These are phyloP conservation scores for Hygrocybe coccinea DNA, from an alignment of 768 basidiomycete genomes.

Conservation along the genomic window DNA sequence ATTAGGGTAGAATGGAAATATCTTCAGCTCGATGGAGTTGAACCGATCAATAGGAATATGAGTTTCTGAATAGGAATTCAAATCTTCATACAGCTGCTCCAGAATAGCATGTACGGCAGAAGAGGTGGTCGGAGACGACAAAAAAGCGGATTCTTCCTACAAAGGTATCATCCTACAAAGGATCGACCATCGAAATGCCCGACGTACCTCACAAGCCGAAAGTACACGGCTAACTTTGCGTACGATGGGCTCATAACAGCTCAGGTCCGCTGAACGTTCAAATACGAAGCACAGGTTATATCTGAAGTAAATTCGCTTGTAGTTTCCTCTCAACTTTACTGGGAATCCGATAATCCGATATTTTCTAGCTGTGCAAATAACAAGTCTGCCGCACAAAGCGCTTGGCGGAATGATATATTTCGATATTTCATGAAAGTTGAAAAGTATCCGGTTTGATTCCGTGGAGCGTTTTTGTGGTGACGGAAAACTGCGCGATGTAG, in stretches of 20 bases:
- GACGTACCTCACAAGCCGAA: constrained; percentile 78
- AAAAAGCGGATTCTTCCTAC: constrained; percentile 84
- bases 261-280: constrained; percentile 82
- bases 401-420: constrained; percentile 91
- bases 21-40: constrained; percentile 92
- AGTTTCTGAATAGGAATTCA: constrained; percentile 96
- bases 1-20: constrained; percentile 95
- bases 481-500: constrained; percentile 39
- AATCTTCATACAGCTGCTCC: constrained; percentile 93
- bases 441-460: constrained; percentile 54
- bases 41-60: constrained; percentile 87
- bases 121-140: constrained; percentile 69
- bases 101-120: constrained; percentile 74
- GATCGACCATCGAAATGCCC: neutral
- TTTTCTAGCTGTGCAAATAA: constrained; percentile 75
- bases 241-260: constrained; percentile 93
- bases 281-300: constrained; percentile 98
- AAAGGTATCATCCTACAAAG: neutral
- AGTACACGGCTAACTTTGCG: constrained; percentile 91
- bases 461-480: constrained; percentile 46
- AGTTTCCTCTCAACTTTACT: constrained; percentile 68
- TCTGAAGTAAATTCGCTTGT: constrained; percentile 82
- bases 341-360: constrained; percentile 93
- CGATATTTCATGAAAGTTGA: constrained; percentile 88
- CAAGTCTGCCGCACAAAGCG: constrained; percentile 80